phyloP scores from a whole-genome alignment of 2,329 filamentous ascomycete species.

The Pseudogymnoascus sp. region DNA sequence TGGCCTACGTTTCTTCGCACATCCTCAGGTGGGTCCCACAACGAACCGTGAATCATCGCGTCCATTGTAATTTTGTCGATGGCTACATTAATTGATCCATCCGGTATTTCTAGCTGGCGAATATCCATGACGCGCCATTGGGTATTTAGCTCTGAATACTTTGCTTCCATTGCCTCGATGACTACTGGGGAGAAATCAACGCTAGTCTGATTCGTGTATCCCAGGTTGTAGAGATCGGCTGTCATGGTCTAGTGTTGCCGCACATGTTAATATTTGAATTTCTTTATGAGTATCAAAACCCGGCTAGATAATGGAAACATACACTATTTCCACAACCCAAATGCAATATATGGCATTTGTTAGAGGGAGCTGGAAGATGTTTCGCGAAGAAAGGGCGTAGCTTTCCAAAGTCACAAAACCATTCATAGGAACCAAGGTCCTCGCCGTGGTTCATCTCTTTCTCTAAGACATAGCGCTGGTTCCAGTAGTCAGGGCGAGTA shows the following conservation, averaged over 20 bases:
- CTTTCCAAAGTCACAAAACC: conserved; percentile 45
- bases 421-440: conserved; percentile 35
- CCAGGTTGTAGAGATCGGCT: conserved; percentile 39
- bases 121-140: conserved; percentile 46
- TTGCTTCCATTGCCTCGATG: conserved; percentile 45
- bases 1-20: conserved; percentile 41
- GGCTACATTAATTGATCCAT: conserved; percentile 45
- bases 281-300: neutral
- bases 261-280: neutral
- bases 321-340: conserved; percentile 54
- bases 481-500: conserved; percentile 42
- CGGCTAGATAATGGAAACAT: conserved; percentile 21
- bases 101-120: conserved; percentile 41
- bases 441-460: conserved; percentile 34
- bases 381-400: conserved; percentile 43
- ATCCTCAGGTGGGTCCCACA: conserved; percentile 27
- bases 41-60: conserved; percentile 48
- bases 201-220: conserved; percentile 48
- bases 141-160: conserved; percentile 33
- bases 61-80: conserved; percentile 54
- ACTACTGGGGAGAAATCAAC: conserved; percentile 52
- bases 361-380: conserved; percentile 36
- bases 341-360: conserved; percentile 44
- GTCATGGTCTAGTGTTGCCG: conserved; percentile 42
- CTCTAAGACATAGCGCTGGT: conserved; percentile 40